A percentile compares a stretch with the other conserved stretches of the same genome.
phyloP scores from a whole-genome alignment of 129 eudicot species.

The Centaurea solstitialis region DNA sequence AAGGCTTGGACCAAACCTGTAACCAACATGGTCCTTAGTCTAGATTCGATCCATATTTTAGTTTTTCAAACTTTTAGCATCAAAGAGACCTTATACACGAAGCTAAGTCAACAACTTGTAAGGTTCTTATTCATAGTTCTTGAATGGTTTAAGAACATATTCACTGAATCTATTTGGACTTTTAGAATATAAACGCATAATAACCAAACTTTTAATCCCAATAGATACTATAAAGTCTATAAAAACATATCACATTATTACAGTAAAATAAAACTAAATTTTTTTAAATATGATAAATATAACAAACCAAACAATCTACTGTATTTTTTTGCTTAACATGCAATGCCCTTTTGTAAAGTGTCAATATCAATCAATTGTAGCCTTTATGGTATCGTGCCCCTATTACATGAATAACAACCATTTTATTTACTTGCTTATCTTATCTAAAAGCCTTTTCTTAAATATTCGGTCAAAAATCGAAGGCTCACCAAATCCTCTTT shows the following conservation, averaged over 20 bases:
- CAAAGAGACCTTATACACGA: neutral
- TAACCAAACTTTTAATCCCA: neutral
- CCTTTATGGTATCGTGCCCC: neutral
- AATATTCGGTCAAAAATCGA: conserved; percentile 10
- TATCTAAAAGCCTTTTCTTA: neutral
- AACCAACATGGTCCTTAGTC: neutral
- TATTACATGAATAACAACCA: neutral
- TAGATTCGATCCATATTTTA: neutral
- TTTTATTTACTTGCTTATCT: neutral
- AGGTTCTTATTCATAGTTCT: no score
- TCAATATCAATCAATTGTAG: neutral
- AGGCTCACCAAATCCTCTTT: conserved; percentile 15
- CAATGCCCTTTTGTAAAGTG: neutral
- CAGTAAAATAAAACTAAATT: neutral
- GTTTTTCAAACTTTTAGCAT: neutral
- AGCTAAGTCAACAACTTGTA: neutral
- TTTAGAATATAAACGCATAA: neutral
- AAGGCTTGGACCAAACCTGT: neutral
- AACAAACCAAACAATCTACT: neutral
- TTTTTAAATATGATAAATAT: neutral
- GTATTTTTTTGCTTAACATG: neutral
- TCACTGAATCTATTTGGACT: no score
- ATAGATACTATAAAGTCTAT: no score
- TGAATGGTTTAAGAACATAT: no score
- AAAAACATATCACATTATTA: no score